phyloP scores from a whole-genome alignment of 371 early-diverging fungal genomes.

The Cokeromyces recurvatus region DNA sequence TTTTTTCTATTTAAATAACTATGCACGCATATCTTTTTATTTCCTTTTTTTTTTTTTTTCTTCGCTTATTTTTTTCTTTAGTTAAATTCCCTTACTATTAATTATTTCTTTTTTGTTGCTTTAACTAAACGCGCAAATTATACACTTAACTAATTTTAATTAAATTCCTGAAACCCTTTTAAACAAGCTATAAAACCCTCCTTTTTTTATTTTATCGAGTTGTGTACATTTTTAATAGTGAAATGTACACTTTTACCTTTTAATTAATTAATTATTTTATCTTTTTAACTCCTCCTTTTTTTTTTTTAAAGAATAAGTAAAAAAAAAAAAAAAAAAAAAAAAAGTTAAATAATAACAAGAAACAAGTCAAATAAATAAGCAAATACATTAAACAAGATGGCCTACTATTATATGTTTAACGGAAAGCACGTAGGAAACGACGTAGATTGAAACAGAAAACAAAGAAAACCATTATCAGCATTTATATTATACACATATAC shows the following conservation, averaged over 20 bases:
- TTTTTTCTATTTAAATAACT: too few species aligned
- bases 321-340: conserved; percentile 12
- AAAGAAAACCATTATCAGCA: conserved; percentile 3
- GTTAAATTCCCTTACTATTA: too few species aligned
- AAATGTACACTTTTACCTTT: conserved; percentile 24
- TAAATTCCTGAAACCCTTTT: conserved; percentile 17
- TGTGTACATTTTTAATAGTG: conserved; percentile 17
- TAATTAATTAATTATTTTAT: conserved; percentile 6
- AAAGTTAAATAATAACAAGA: background rate
- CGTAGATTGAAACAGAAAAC: conserved; percentile 32
- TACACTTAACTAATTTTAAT: too few species aligned
- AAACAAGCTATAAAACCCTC: conserved; percentile 6
- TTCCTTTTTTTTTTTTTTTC: too few species aligned
- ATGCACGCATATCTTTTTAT: too few species aligned
- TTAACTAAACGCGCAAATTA: too few species aligned
- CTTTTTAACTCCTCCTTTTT: conserved; percentile 1
- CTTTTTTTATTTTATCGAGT: conserved; percentile 2
- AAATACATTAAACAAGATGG: conserved; percentile 20
- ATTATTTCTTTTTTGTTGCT: too few species aligned
- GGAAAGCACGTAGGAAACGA: conserved; percentile 45
- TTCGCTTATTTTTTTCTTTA: too few species aligned
- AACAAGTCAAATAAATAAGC: background rate
- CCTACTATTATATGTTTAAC: conserved; percentile 39
- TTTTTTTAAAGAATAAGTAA: conserved; percentile 14
- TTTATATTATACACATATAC: conserved; percentile 5